These are phyloP conservation scores for Helotiales sp. DNA, from an alignment of 2,329 filamentous ascomycete genomes.

Conservation along the genomic window DNA sequence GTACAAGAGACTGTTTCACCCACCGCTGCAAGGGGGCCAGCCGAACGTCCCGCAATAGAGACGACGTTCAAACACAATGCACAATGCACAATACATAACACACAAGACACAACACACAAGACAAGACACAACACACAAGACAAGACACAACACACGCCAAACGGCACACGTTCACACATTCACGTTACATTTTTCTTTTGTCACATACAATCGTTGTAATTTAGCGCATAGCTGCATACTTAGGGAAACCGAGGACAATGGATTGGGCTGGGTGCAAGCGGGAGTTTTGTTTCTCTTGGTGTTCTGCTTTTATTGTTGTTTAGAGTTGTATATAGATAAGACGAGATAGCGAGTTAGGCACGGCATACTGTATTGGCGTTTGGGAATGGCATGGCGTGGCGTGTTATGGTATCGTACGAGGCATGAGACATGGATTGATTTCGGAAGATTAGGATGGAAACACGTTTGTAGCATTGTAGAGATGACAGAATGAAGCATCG, in stretches of 20 bases:
- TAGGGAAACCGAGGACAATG: neutral
- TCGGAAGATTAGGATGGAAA: neutral
- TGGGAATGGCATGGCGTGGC: neutral
- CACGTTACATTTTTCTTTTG: constrained; percentile 3
- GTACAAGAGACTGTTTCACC: constrained; percentile 31
- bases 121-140: too few relatives aligned
- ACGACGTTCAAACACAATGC: neutral
- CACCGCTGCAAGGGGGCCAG: neutral
- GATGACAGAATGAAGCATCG: neutral
- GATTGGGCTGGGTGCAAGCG: neutral
- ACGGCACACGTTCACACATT: too few relatives aligned
- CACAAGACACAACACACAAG: too few relatives aligned
- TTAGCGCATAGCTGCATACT: constrained; percentile 9
- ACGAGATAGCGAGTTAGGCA: neutral
- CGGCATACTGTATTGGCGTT: constrained; percentile 1
- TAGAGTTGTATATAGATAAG: neutral
- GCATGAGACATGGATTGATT: neutral
- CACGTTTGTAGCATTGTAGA: neutral
- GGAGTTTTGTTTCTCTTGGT: neutral
- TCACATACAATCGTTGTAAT: constrained; percentile 9
- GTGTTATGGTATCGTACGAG: too few relatives aligned
- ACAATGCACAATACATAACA: neutral
- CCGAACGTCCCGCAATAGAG: constrained; percentile 4
- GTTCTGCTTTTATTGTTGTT: neutral
- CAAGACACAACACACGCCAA: too few relatives aligned